Conservation (phyloP, 257 asterid genomes). For the Parsonsia alboflavescens region DNA sequence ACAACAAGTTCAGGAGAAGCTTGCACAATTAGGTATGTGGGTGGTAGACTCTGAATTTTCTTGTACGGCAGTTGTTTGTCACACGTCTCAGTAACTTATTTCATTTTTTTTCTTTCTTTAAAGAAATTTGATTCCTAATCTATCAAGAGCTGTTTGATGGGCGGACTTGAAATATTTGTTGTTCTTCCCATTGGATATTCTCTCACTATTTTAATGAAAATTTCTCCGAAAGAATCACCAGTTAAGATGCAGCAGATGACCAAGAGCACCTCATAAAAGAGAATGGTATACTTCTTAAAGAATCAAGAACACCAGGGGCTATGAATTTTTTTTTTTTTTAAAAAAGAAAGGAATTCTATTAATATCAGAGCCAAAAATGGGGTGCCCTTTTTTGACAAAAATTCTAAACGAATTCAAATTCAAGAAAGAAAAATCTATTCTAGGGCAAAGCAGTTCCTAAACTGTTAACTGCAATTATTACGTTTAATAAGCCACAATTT, state of each 20-base stretch:
- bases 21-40: conserved; percentile 50
- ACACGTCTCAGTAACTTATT: conserved; percentile 33
- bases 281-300: no score
- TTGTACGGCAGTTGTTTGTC: conserved; percentile 72
- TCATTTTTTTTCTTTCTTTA: background rate
- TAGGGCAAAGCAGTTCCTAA: no score
- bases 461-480: no score
- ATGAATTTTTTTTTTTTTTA: no score
- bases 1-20: conserved; percentile 45
- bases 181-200: background rate
- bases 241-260: no score
- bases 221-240: background rate
- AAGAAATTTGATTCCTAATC: conserved; percentile 17
- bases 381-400: no score
- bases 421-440: no score
- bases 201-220: background rate
- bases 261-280: no score
- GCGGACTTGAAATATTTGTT: background rate
- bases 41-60: conserved; percentile 63
- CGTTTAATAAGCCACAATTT: background rate
- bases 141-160: background rate
- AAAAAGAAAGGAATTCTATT: no score
- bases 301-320: no score
- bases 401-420: no score
- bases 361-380: no score